Evolutionary conservation across 176 grass and related monocot genomes (phyloP), one percentile per base, ranked within the genome.

Genomic region (Guadua angustifolia): DNA sequence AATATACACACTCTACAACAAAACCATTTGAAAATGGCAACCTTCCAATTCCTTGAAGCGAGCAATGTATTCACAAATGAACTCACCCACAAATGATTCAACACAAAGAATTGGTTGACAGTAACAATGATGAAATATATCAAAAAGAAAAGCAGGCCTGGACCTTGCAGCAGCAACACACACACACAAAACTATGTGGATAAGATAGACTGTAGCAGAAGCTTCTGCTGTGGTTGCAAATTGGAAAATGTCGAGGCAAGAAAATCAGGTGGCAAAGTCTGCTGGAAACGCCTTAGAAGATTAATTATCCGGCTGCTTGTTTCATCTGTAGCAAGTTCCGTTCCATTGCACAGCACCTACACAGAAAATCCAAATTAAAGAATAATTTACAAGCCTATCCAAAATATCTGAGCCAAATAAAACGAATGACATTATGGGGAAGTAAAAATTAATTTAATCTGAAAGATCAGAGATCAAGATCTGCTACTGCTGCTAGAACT

Each of bases 201-300:
- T 26, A 99, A 83, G 24, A 96, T 86, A 42, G 93, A 94, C 88
- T 96, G 97, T 59, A 99, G 84, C 70, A 93, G 62, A 60, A 88
- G 89, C 78, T 94, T 86, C 66, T 96, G 97, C 78, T 96, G 93
- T 18, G 91, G 97, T 89, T 95, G 93, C 81, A 99, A 90, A 24
- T 69, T 92, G 16, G 93, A 96, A 89, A 92, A 99, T 21, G 89
- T 84, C 1, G 91, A 89, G 7, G 91, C 94, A 35, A 97, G 82
- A 66, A 97, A 79, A 82, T 94, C 75, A 6, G 97, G 91, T 47
- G 97, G 97, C 65, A 99, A 53, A 6, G 97, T 99, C 83, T 92
- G 91, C 86, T 92, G 91, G 63, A 99, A 89, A 24, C 83, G 73
- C 80, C 79, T 95, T 83, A 99, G 83, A 38, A 96, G 71, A 63